Conservation (phyloP, 768 basidiomycete species). For the Kwoniella heveanensis region DNA sequence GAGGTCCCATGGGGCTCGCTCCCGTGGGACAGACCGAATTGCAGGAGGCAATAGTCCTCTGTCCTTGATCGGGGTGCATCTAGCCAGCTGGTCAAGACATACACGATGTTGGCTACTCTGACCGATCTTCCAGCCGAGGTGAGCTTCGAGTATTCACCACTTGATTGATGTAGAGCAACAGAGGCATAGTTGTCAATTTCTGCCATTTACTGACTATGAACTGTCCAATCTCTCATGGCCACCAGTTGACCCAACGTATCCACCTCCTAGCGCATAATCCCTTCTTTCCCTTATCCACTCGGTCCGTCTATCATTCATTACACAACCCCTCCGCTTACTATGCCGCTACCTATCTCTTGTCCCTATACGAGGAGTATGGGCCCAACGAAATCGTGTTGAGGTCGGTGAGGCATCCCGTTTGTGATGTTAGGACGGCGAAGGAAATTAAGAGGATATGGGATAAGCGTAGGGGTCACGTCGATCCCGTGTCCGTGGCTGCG, state of each 20-base stretch:
- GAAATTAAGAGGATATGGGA: slow-evolving; percentile 47
- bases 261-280: slow-evolving; percentile 71
- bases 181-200: not conserved
- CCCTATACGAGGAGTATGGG: slow-evolving; percentile 46
- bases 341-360: slow-evolving; percentile 69
- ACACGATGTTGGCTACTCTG: slow-evolving; percentile 10
- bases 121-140: slow-evolving; percentile 47
- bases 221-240: slow-evolving; percentile 1
- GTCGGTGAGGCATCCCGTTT: slow-evolving; percentile 51
- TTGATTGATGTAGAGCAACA: not conserved
- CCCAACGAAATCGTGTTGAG: slow-evolving; percentile 36
- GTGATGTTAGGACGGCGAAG: slow-evolving; percentile 38
- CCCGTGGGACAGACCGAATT: too few species aligned
- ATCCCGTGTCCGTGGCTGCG: not conserved
- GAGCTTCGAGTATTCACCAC: slow-evolving; percentile 4
- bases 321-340: slow-evolving; percentile 63
- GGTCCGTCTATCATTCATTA: slow-evolving; percentile 63
- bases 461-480: slow-evolving; percentile 19
- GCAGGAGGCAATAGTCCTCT: too few species aligned
- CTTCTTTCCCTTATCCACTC: slow-evolving; percentile 65
- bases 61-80: too few species aligned
- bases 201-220: too few species aligned
- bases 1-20: too few species aligned
- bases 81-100: too few species aligned
- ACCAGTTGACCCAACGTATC: slow-evolving; percentile 81